Evolutionary conservation across 495 filamentous ascomycete species (phyloP).

Genomic region (Trichoderma erinaceum): DNA sequence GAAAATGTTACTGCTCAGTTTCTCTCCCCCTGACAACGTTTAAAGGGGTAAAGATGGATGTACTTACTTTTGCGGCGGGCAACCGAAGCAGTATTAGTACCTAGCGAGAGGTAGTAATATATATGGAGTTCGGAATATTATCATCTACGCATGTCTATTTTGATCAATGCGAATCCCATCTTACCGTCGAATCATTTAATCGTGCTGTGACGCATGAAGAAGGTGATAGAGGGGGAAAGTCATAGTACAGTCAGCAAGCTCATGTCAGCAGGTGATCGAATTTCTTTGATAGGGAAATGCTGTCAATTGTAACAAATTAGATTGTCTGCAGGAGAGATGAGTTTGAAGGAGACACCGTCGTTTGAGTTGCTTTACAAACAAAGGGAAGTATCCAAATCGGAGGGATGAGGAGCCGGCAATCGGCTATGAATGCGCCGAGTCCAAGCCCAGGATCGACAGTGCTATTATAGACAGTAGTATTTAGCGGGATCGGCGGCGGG

Average conservation of each 20-base stretch:
- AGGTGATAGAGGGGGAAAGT: no score
- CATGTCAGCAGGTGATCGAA: no score
- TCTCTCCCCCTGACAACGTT: background rate
- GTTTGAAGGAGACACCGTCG: background rate
- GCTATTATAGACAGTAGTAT: background rate
- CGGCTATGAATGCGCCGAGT: background rate
- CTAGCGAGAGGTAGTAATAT: background rate
- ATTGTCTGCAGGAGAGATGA: no score
- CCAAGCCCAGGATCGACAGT: background rate
- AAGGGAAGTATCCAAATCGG: background rate
- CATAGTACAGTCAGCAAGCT: no score
- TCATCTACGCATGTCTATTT: background rate
- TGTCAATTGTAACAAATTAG: no score
- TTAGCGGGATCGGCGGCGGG: background rate
- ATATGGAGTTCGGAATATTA: background rate
- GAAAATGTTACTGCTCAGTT: no score
- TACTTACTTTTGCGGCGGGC: background rate
- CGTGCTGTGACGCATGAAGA: no score
- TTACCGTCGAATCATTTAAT: no score
- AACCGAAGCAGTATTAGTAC: background rate
- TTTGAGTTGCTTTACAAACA: background rate
- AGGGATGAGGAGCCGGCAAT: slow-evolving; percentile 3
- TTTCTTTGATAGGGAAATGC: no score
- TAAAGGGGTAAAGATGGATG: background rate
- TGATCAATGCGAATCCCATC: background rate